These are phyloP conservation scores for Phytophthora constricta DNA, from an alignment of 352 stramenopile genomes.

Conservation along the genomic window DNA sequence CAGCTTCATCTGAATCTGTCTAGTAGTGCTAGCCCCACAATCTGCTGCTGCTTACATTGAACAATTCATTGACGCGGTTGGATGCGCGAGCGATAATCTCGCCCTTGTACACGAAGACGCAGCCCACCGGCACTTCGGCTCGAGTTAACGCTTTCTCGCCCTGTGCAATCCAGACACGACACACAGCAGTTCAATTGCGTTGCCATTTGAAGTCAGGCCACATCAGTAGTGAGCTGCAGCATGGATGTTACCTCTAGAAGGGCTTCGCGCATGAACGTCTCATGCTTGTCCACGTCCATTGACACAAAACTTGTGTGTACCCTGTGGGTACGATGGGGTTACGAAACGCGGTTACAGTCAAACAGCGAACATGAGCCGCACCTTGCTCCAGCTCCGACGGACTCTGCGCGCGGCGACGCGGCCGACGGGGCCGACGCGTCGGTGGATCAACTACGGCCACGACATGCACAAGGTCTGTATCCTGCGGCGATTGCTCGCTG, in stretches of 20 bases:
- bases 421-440: conserved; percentile 31
- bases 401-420: conserved; percentile 23
- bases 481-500: not conserved
- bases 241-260: conserved; percentile 57
- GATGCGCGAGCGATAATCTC: conserved; percentile 81
- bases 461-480: conserved; percentile 76
- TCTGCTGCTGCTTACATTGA: conserved; percentile 60
- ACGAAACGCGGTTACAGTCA: conserved; percentile 14
- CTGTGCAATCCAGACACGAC: conserved; percentile 50
- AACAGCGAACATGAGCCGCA: conserved; percentile 30
- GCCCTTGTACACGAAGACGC: conserved; percentile 87
- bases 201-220: not conserved
- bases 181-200: not conserved
- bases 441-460: conserved; percentile 84
- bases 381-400: conserved; percentile 38
- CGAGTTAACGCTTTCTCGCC: conserved; percentile 76
- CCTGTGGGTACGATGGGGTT: too few species aligned
- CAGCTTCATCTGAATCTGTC: not conserved
- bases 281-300: conserved; percentile 40
- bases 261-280: conserved; percentile 77
- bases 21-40: not conserved
- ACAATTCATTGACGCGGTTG: conserved; percentile 91
- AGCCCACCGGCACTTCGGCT: conserved; percentile 92
- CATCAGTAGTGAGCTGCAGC: not conserved
- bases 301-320: too few species aligned